A percentile compares a stretch with the other conserved stretches of the same genome.
phyloP scores from a whole-genome alignment of 345 rosid species.

The Moricandia arvensis region DNA sequence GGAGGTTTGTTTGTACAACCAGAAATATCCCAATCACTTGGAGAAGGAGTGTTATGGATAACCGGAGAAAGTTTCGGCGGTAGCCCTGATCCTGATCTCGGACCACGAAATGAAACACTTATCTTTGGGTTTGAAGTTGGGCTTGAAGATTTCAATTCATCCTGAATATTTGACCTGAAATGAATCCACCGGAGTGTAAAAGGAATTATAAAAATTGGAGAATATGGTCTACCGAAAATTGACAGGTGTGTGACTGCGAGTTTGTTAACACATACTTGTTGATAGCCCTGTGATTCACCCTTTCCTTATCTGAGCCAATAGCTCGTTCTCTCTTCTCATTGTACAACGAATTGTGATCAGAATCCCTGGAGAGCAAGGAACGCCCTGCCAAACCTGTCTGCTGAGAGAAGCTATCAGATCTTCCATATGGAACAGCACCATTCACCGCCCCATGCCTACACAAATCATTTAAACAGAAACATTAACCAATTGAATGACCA shows the following conservation, averaged over 20 bases:
- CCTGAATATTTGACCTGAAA: conserved; percentile 66
- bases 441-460: conserved; percentile 69
- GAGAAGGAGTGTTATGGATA: conserved; percentile 63
- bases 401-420: conserved; percentile 62
- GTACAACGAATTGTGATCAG: conserved; percentile 55
- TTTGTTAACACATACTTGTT: conserved; percentile 61
- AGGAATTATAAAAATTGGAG: conserved; percentile 3
- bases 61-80: conserved; percentile 71
- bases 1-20: conserved; percentile 78
- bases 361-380: conserved; percentile 59
- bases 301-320: conserved; percentile 73
- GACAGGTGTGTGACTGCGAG: conserved; percentile 16
- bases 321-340: conserved; percentile 79
- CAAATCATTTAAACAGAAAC: conserved; percentile 30
- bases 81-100: conserved; percentile 69
- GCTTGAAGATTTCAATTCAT: conserved; percentile 81
- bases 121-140: conserved; percentile 70
- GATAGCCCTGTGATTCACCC: conserved; percentile 64
- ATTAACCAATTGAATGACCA: conserved; percentile 18
- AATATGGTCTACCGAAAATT: conserved; percentile 1
- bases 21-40: conserved; percentile 86
- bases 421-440: conserved; percentile 70
- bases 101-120: conserved; percentile 68
- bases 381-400: conserved; percentile 59
- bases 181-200: conserved; percentile 9